These are phyloP conservation scores for Cladosporium sp. DNA, from an alignment of 2,329 filamentous ascomycete species.

Conservation along the genomic window DNA sequence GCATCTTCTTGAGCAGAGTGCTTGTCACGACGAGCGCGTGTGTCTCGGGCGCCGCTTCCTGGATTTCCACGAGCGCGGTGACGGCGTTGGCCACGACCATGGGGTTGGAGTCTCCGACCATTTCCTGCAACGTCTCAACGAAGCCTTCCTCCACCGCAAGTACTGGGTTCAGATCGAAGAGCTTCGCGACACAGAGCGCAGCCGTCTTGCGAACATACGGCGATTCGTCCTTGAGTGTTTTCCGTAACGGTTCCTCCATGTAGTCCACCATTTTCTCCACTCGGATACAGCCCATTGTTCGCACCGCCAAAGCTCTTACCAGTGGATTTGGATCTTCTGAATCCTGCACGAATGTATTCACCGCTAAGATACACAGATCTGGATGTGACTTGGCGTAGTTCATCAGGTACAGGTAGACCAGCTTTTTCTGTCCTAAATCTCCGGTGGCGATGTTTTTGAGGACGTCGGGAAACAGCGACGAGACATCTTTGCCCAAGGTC, in stretches of 20 bases:
- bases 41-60: constrained; percentile 84
- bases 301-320: constrained; percentile 86
- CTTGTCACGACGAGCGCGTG: constrained; percentile 77
- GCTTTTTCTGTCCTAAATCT: constrained; percentile 97
- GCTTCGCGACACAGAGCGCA: constrained; percentile 93
- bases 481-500: constrained; percentile 98
- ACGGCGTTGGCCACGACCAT: constrained; percentile 99
- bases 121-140: constrained; percentile 83
- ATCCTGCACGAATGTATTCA: constrained; percentile 99
- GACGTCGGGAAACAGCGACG: constrained; percentile 91
- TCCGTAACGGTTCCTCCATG: constrained; percentile 95
- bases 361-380: constrained; percentile 94
- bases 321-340: constrained; percentile 97
- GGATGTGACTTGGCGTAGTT: constrained; percentile 99
- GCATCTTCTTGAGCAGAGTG: constrained; percentile 82
- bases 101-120: constrained; percentile 95
- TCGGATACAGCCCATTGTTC: constrained; percentile 97
- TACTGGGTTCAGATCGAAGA: constrained; percentile 86
- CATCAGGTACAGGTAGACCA: constrained; percentile 98
- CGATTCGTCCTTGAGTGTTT: constrained; percentile 93
- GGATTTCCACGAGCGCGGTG: constrained; percentile 85
- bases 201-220: constrained; percentile 98
- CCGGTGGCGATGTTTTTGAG: constrained; percentile 96
- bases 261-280: constrained; percentile 99
- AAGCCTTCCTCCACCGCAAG: constrained; percentile 98